Conservation (phyloP, 805 yeast genomes). For the Metschnikowia colocasiae region DNA sequence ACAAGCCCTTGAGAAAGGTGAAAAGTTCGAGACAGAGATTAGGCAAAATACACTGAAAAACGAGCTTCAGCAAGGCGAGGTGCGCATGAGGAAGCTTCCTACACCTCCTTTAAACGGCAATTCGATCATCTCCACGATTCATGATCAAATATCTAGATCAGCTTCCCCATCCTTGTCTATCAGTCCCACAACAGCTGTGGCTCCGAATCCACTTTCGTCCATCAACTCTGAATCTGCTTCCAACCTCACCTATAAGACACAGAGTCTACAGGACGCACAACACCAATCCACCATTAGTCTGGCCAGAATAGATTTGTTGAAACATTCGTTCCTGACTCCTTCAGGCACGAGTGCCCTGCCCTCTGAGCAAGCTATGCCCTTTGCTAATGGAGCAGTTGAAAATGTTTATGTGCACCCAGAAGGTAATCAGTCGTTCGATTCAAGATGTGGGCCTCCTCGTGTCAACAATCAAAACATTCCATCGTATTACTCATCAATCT, state of each 20-base stretch:
- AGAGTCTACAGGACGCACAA: not conserved
- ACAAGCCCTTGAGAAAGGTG: not conserved
- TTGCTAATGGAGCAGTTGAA: not conserved
- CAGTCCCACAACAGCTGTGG: not conserved
- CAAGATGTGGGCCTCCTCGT: not conserved
- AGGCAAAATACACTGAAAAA: not conserved
- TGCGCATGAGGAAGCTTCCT: not conserved
- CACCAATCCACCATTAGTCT: not conserved
- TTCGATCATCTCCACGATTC: constrained; percentile 11
- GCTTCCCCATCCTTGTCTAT: constrained; percentile 6
- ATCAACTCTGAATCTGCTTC: not conserved
- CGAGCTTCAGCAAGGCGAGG: not conserved
- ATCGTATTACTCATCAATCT: not conserved
- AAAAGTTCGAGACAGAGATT: not conserved
- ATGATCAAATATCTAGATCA: constrained; percentile 11
- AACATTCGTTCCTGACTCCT: not conserved
- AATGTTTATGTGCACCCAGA: not conserved
- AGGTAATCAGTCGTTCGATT: not conserved
- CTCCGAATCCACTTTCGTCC: not conserved
- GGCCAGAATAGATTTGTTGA: not conserved
- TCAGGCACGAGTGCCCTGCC: not conserved
- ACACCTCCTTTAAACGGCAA: constrained; percentile 1
- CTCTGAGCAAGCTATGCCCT: too few relatives aligned
- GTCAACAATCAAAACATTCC: not conserved
- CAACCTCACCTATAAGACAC: not conserved